Evolutionary conservation across 768 basidiomycete genomes (phyloP), one percentile per base, ranked within the genome.

Genomic region (Russula dissimulans): DNA sequence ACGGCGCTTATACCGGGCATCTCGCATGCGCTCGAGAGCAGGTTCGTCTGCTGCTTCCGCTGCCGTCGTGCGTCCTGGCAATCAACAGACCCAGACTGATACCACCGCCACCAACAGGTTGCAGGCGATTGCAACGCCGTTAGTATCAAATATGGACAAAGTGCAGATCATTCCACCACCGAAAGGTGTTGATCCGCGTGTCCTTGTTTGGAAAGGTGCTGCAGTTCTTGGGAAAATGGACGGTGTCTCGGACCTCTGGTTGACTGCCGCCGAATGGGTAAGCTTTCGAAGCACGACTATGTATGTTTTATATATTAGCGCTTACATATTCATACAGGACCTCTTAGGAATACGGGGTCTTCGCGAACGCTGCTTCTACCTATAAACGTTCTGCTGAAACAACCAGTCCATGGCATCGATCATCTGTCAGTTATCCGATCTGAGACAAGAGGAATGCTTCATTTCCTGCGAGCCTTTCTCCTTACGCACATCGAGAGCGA

Each of bases 191-290:
- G 94, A 98, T 72, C 92, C 91, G 5, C 81, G 84, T 29, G 85
- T 92, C 41, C 80, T 98, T 36, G 85, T 85, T 15, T 99, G 97
- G 97, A 97, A 97, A 71, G 97, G 97, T 10, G 92, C 87, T 6
- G 83, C 87, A 8, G 91, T 95, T 12, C 81, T 97, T 44, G 90
- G 87, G 31, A 91, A 91, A 73, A 88, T 98, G 82, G 97, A 99
- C 54, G 84, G 85, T 3, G 83, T 89, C 47, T 79, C 82, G 34
- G 97, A 99, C 65, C 74, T 97, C 57, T 98, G 95, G 95, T 77
- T 98, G 31, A 82, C 90, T 6, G 74, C 77, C 58, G 76, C 83
- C 39, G 97, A 99, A 70, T 99, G 94, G 91, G 91, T 92, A 71
- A 51, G 80, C 73, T 29, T 54, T 58, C 56, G 48, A 39, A 52